Evolutionary conservation across 2,329 filamentous ascomycete genomes (phyloP), one percentile per base, ranked within the genome.

Genomic region (Penicillium paneum): DNA sequence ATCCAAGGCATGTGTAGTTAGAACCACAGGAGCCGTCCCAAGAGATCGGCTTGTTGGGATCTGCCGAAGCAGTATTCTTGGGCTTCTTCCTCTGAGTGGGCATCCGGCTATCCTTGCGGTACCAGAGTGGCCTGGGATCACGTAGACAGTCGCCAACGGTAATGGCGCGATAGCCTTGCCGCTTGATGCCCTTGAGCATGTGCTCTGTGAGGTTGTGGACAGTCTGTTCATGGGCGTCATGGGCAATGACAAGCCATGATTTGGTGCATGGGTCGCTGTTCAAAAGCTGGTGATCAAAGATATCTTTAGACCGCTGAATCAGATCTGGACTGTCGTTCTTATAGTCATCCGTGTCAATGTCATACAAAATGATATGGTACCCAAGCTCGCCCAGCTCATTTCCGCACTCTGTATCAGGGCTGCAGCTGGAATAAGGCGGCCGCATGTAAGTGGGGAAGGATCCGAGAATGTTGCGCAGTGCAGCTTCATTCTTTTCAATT

Each of bases 381-480:
- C 78, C 79, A 31, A 81, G 65, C 4, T 68, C 63, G 17, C 67
- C 71, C 66, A 82, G 68, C 43, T 78, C 76, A 24, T 66, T 64
- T 41, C 76, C 67, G 53, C 76, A 78, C 10, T 70, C 72, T 10
- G 68, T 69, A 11, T 68, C 61, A 3, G 58, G 54, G 12, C 61
- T 65, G 52, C 76, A 78, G 36, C 68, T 73, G 10, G 74, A 74
- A 62, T 79, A 81, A 1, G 80, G 80, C 11, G 80, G 77, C 3
- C 80, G 76, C 77, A 81, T 80, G 62, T 82, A 81, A 7, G 78
- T 79, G 2, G 80, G 79, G 49, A 78, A 77, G 36, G 69, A 70
- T 32, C 79, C 79, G 31, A 82, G 61, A 47, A 81, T 76, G 55
- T 76, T 77, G 19, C 68, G 65, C 29, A 81, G 56, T 0, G 77